Evolutionary conservation across 176 grass and related monocot species (phyloP), one percentile per base, ranked within the genome.

Genomic region (Miscanthus lutarioriparius): DNA sequence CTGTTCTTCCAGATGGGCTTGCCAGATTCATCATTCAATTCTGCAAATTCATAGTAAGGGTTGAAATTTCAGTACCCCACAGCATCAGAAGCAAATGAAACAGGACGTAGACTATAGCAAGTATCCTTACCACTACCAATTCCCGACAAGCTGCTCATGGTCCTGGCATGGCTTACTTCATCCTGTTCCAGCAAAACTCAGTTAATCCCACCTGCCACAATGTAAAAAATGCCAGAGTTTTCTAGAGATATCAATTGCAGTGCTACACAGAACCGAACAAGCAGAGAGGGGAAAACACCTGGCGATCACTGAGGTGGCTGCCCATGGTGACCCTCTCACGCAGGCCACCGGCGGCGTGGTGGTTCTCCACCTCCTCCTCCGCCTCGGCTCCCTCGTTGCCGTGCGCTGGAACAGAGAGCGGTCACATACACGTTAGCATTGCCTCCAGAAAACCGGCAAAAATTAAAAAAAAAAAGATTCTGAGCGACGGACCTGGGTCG

Each of bases 1-100:
- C 96, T 86, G 84, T 99, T 95, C 84, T 96, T 99, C 96, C 93
- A 99, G 61, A 99, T 91, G 74, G 96, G 96, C 32, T 91, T 99
- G 47, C 96, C 93, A 85, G 93, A 94, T 84, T 99, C 96, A 72
- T 89, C 85, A 80, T 93, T 92, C 82, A 90, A 12, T 80, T 99
- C 93, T 99, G 58, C 56, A 89, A 83, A 74, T 26, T n/a, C 82
- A 47, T 79, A 75, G 45, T 53, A 62, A 75, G 64, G 23, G 20
- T 49, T 35, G 56, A 67, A 82, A 48, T 16, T 77, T 80, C 74
- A 86, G 43, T 70, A n/a, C 0, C 35, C 13, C 61, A 37, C 23
- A 22, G 7, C 25, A 74, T 13, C 15, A 64, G 49, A 38, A 72
- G 27, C n/a, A 67, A 73, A 23, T 10, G 12, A 37, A 68, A 74